These are phyloP conservation scores for Tetrahymena malaccensis DNA, from an alignment of 73 alveolate genomes.

Conservation along the genomic window DNA sequence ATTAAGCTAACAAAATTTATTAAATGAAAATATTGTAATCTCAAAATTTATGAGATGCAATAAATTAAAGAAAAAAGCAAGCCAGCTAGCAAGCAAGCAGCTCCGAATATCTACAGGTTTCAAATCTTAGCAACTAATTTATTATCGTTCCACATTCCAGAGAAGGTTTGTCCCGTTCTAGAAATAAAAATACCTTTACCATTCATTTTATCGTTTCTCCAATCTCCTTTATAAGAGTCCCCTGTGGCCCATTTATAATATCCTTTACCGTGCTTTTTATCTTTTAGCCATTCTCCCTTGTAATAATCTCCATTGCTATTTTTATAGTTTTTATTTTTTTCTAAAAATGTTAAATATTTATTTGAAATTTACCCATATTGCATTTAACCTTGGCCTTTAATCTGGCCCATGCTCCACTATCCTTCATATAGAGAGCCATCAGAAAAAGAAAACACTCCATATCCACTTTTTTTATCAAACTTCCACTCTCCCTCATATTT, in stretches of 20 bases:
- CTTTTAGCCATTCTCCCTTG: neutral
- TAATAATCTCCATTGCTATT: neutral
- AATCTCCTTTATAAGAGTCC: constrained; percentile 45
- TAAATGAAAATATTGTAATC: neutral
- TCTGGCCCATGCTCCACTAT: constrained; percentile 8
- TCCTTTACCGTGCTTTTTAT: constrained; percentile 14
- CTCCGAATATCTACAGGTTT: neutral
- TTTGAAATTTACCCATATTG: neutral
- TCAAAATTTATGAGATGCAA: neutral
- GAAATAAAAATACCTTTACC: constrained; percentile 39
- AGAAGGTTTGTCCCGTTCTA: neutral
- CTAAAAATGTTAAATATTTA: neutral
- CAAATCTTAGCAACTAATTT: neutral
- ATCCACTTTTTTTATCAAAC: constrained; percentile 53
- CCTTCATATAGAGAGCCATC: constrained; percentile 57
- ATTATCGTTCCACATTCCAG: neutral
- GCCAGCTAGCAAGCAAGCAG: too few species aligned
- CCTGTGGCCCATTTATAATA: constrained; percentile 31
- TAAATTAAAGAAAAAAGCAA: too few species aligned
- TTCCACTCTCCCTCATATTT: constrained; percentile 66
- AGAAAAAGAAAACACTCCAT: constrained; percentile 45
- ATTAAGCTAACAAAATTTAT: neutral
- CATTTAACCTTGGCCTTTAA: neutral
- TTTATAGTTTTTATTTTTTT: neutral
- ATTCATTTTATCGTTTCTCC: constrained; percentile 22